Base-by-base conservation (phyloP, 768 basidiomycete species). In the Leucogyrophana mollusca region DNA sequence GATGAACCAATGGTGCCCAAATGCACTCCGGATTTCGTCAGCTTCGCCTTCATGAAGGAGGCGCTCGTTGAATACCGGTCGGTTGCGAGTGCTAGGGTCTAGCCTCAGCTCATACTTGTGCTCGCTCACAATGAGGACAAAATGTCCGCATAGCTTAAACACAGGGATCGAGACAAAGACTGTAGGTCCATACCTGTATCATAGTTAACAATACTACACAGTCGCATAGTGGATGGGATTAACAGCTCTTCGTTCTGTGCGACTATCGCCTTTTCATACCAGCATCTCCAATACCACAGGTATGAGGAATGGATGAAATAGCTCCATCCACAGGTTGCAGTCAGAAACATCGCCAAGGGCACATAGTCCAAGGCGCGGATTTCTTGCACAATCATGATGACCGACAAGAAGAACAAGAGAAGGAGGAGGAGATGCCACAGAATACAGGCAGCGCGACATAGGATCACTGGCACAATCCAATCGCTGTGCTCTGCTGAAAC, bases 71-170 rank as follows among this genome's bases (percentile, higher is more conserved):
- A 40, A 40, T 6, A 22, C 21, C 5, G 39, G 39, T 8, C 39
- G 39, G 23, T 40, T 40, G 7, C 21, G 14, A 20, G 39, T 40
- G 21, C 8, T 40, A 8, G 39, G 13, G 39, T 40, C 39, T 10
- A 40, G 39, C 9, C 39, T 10, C 14, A 40, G 21, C n/a, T 40
- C 39, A 20, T 40, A 40, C n/a, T 40, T 40, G n/a, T 40, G 39
- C 8, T 22, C 39, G 16, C 21, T 40, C 7, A 40, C 23, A 20
- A 40, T 20, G 21, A 40, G 39, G 23, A 23, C 22, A 22, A 40
- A 40, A 22, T 40, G 39, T 17, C 39, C 39, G 21, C 39, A 40
- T 6, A 40, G 39, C 21, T 40, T 40, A 20, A 40, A 40, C 18
- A 40, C 39, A 40, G 39, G 39, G 14, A 40, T 40, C 13, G 39